Evolutionary conservation across 1,139 yeast species (phyloP).

Genomic region (Protomyces gravidus): DNA sequence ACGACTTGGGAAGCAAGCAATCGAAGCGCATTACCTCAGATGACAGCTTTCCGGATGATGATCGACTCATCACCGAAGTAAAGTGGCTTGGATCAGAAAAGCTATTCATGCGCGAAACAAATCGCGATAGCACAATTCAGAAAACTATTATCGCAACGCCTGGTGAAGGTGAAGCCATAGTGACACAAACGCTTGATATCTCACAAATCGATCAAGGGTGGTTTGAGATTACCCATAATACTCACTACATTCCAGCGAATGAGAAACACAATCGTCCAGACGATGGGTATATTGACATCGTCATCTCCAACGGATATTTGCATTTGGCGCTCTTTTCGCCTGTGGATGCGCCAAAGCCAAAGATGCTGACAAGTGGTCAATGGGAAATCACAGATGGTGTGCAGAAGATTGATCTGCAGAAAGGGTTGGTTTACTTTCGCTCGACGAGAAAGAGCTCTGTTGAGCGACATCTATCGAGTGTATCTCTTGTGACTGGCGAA

Average conservation of each 20-base stretch:
- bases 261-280: constrained; percentile 41
- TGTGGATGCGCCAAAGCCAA: constrained; percentile 48
- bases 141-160: constrained; percentile 53
- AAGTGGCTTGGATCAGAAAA: constrained; percentile 59
- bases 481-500: constrained; percentile 45
- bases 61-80: constrained; percentile 63
- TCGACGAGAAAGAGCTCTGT: constrained; percentile 56
- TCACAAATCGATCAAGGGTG: constrained; percentile 50
- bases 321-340: constrained; percentile 67
- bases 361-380: constrained; percentile 54
- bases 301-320: constrained; percentile 59
- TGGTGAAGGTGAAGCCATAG: constrained; percentile 43
- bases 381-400: constrained; percentile 69
- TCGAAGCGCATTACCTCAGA: constrained; percentile 26
- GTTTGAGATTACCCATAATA: constrained; percentile 80
- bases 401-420: constrained; percentile 52
- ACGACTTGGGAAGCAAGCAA: constrained; percentile 31
- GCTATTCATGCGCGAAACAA: constrained; percentile 62
- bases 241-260: constrained; percentile 65
- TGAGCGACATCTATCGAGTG: constrained; percentile 56
- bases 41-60: constrained; percentile 43
- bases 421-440: constrained; percentile 57
- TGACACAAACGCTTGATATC: constrained; percentile 46
- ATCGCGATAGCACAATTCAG: constrained; percentile 62
- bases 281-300: constrained; percentile 68